Evolutionary conservation across 805 yeast genomes (phyloP).

Genomic region (Suhomyces sp.): DNA sequence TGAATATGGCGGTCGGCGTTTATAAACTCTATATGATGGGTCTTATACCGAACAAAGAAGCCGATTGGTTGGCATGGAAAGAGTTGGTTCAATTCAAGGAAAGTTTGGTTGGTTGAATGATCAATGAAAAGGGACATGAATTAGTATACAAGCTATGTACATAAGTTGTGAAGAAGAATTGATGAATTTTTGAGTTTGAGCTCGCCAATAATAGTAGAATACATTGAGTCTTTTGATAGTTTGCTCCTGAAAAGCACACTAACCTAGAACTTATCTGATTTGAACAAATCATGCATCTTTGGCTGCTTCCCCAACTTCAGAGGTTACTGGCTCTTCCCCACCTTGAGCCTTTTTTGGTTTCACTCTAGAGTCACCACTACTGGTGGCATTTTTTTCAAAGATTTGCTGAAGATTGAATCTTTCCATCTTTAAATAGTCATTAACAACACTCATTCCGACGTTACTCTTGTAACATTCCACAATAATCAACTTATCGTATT

Average conservation of each 20-base stretch:
- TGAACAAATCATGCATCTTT: too few relatives aligned
- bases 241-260: too few relatives aligned
- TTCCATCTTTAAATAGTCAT: conserved; percentile 57
- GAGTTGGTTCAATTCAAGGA: conserved; percentile 16
- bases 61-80: conserved; percentile 95
- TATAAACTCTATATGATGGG: conserved; percentile 91
- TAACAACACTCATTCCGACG: conserved; percentile 83
- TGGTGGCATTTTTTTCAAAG: conserved; percentile 46
- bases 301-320: neutral
- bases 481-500: conserved; percentile 72
- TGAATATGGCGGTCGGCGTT: conserved; percentile 69
- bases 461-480: conserved; percentile 88
- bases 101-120: too few relatives aligned
- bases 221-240: neutral
- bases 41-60: conserved; percentile 76
- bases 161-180: too few relatives aligned
- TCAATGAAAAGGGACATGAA: too few relatives aligned
- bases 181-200: too few relatives aligned
- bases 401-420: conserved; percentile 84
- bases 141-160: too few relatives aligned
- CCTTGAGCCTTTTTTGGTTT: conserved; percentile 8
- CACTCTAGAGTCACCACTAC: conserved; percentile 14
- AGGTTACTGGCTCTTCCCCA: neutral
- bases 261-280: too few relatives aligned
- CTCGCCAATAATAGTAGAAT: neutral